Conservation (phyloP, 805 yeast species). For the Nakazawaea molendinolei region DNA sequence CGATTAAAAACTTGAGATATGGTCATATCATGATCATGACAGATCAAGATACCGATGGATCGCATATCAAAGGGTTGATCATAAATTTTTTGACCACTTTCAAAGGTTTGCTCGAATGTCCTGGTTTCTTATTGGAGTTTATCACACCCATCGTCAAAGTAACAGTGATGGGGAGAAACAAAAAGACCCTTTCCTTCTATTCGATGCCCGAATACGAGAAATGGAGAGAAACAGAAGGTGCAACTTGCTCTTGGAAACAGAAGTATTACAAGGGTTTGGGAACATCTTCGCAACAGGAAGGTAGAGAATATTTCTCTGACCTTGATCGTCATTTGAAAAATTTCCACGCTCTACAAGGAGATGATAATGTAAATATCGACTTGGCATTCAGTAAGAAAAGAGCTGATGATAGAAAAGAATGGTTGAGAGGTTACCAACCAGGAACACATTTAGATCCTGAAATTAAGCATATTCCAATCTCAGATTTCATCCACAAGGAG, state of each 20-base stretch:
- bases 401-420: constrained; percentile 95
- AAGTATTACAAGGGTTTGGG: constrained; percentile 99
- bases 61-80: constrained; percentile 92
- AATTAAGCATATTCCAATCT: constrained; percentile 71
- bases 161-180: constrained; percentile 56
- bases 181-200: constrained; percentile 64
- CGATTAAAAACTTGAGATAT: constrained; percentile 71
- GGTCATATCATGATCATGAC: constrained; percentile 99
- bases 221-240: constrained; percentile 86
- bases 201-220: constrained; percentile 92
- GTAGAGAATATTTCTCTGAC: constrained; percentile 80
- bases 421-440: constrained; percentile 87
- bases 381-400: constrained; percentile 91
- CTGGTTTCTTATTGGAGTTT: constrained; percentile 89
- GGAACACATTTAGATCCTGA: constrained; percentile 89
- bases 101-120: constrained; percentile 86
- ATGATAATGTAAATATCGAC: constrained; percentile 75
- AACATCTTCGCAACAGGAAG: constrained; percentile 80
- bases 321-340: constrained; percentile 80
- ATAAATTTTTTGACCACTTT: constrained; percentile 88
- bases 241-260: constrained; percentile 72
- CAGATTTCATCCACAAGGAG: constrained; percentile 93
- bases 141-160: constrained; percentile 96
- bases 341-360: constrained; percentile 74
- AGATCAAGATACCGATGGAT: constrained; percentile 99